These are phyloP conservation scores for Sarocladiaceae sp. DNA, from an alignment of 2,329 filamentous ascomycete genomes.

Conservation along the genomic window DNA sequence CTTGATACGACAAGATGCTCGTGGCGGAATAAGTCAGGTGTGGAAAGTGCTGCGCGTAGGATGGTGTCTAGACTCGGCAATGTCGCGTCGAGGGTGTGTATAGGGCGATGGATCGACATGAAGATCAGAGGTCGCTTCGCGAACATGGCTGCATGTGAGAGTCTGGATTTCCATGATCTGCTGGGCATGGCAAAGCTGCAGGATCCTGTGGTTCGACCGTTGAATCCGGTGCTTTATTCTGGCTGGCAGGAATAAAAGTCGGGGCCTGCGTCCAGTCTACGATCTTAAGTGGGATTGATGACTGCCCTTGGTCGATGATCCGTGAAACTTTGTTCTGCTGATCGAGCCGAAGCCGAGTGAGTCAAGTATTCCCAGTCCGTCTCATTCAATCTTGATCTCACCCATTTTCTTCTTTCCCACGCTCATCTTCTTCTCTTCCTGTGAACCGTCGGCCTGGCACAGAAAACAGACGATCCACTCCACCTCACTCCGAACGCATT, in stretches of 20 bases:
- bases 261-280: no score
- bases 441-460: no score
- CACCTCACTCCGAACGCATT: no score
- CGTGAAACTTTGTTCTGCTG: no score
- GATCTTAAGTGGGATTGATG: no score
- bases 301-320: no score
- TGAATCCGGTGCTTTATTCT: no score
- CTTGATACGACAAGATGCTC: background rate
- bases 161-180: background rate
- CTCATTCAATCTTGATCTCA: background rate
- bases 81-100: background rate
- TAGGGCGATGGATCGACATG: background rate
- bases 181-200: background rate
- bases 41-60: background rate
- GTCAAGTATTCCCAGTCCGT: background rate
- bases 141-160: background rate
- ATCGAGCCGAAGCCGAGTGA: no score
- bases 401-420: background rate
- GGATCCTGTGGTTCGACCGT: no score
- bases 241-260: slow-evolving; percentile 3
- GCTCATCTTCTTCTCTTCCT: background rate
- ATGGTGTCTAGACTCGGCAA: slow-evolving; percentile 5
- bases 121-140: slow-evolving; percentile 2
- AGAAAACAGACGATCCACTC: background rate
- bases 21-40: slow-evolving; percentile 6